Percentiles rank a stretch among this genome's conserved stretches.
These are phyloP conservation scores for Thalassiosira livingstoniorum DNA, from an alignment of 352 stramenopile genomes.

Conservation along the genomic window DNA sequence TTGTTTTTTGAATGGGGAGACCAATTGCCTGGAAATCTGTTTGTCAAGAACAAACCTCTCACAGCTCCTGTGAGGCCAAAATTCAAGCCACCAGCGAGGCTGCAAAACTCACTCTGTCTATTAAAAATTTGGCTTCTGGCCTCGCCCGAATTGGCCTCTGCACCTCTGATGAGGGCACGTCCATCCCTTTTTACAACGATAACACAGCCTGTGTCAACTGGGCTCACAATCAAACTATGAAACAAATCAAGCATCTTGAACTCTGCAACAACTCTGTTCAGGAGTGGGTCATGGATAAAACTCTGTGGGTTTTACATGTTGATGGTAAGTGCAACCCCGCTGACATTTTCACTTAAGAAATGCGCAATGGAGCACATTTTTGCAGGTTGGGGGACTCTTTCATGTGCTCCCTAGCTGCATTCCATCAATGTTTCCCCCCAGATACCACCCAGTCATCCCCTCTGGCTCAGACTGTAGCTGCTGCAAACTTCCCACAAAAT, in stretches of 20 bases:
- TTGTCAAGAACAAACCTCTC: constrained; percentile 7
- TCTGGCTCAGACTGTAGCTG: too few relatives aligned
- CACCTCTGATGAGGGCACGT: background rate
- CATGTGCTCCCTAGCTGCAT: too few relatives aligned
- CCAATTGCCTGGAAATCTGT: constrained; percentile 20
- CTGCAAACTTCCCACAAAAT: too few relatives aligned
- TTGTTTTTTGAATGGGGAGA: constrained; percentile 12
- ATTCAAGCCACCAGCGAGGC: constrained; percentile 16
- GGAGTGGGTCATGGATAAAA: background rate
- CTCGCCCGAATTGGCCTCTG: too few relatives aligned
- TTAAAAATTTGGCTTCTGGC: background rate
- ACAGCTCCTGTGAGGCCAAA: constrained; percentile 37
- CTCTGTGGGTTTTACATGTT: constrained; percentile 21
- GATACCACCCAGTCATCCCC: too few relatives aligned
- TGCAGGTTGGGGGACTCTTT: constrained; percentile 35
- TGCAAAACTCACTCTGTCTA: constrained; percentile 8
- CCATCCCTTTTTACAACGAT: constrained; percentile 43
- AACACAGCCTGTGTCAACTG: constrained; percentile 34
- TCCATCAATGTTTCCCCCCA: too few relatives aligned
- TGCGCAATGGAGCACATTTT: constrained; percentile 40
- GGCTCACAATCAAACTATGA: constrained; percentile 16
- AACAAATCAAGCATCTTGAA: constrained; percentile 31
- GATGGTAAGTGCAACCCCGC: constrained; percentile 25
- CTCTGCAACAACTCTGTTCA: constrained; percentile 34
- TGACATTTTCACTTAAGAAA: constrained; percentile 58